Percentiles rank a stretch among this genome's conserved stretches.
These are phyloP conservation scores for Yamadazyma pseudoaaseri DNA, from an alignment of 1,139 yeast species.

Conservation along the genomic window DNA sequence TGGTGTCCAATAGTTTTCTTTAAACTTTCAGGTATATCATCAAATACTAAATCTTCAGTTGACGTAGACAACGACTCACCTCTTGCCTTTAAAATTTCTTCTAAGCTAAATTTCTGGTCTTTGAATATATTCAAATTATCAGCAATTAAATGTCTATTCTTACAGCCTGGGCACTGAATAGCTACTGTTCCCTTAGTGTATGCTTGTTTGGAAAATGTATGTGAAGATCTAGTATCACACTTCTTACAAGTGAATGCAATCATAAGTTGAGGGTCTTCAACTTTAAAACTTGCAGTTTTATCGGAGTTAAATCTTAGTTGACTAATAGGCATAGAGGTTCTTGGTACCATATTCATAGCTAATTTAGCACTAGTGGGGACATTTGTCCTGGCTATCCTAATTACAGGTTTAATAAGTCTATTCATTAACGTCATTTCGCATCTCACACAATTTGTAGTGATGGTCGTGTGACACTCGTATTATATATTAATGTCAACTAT, in stretches of 20 bases:
- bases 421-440: no score
- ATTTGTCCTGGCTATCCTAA: no score
- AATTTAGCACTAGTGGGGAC: no score
- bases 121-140: slow-evolving; percentile 86
- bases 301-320: slow-evolving; percentile 5
- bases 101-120: slow-evolving; percentile 70
- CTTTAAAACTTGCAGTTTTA: slow-evolving; percentile 28
- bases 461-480: no score
- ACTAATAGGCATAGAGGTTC: no score
- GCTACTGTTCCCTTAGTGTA: slow-evolving; percentile 84
- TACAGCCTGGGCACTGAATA: slow-evolving; percentile 90
- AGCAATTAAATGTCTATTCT: slow-evolving; percentile 85
- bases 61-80: slow-evolving; percentile 71
- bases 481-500: no score
- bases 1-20: slow-evolving; percentile 55
- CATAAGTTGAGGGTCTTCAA: slow-evolving; percentile 74
- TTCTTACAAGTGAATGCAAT: slow-evolving; percentile 91
- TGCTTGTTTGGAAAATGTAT: slow-evolving; percentile 87
- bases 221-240: slow-evolving; percentile 82
- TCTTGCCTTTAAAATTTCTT: slow-evolving; percentile 72
- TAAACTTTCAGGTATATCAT: slow-evolving; percentile 70
- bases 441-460: no score
- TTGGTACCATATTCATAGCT: no score
- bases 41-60: slow-evolving; percentile 64
- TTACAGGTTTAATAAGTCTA: no score